Base-by-base conservation (phyloP, 1,284 basidiomycete genomes). In the Violaceomyces palustris region DNA sequence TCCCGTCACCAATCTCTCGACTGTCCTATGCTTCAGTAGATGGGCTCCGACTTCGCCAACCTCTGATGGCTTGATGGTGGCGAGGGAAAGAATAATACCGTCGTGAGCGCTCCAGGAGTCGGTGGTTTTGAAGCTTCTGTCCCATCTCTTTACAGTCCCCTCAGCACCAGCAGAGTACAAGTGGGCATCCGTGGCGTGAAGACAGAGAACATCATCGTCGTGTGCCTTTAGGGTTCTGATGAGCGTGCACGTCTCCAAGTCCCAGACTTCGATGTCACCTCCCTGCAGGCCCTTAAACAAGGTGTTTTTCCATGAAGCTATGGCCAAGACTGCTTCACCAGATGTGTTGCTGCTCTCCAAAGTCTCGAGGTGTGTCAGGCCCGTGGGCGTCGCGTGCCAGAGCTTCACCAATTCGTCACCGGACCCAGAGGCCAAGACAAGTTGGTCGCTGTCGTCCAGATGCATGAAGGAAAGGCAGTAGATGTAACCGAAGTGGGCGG, bases 271-370 rank as follows among this genome's bases (percentile, higher is more conserved):
- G 61, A 97, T 87, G 57, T 86, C 84, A 1, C 93, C 93, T 56
- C 88, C 89, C 74, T 98, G 93, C 61, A 90, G 85, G 0, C 90
- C 93, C 0, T 88, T 91, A 63, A 86, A 94, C 14, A 96, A 79
- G 0, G 88, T 88, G 27, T 86, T 86, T 26, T 85, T 41, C 31
- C 81, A 79, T 0, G 82, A 82, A 1, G 82, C 82, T 14, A 97
- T 78, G 0, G 88, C 82, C n/a, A 93, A 78, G 2, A 94, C 83
- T 0, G 77, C 79, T 11, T 78, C 78, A 8, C 70, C 63, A n/a
- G 65, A 47, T 0, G 56, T 43, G 17, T 56, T 49, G n/a, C 57
- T 47, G 15, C 48, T 53, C 14, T 58, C 45, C 83, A 86, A 11
- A 82, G 85, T 57, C 80, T 80, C 44, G 74, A 77, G 65, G 80